Conservation (phyloP, 306 rosid species). For the Phaseolus lunatus region DNA sequence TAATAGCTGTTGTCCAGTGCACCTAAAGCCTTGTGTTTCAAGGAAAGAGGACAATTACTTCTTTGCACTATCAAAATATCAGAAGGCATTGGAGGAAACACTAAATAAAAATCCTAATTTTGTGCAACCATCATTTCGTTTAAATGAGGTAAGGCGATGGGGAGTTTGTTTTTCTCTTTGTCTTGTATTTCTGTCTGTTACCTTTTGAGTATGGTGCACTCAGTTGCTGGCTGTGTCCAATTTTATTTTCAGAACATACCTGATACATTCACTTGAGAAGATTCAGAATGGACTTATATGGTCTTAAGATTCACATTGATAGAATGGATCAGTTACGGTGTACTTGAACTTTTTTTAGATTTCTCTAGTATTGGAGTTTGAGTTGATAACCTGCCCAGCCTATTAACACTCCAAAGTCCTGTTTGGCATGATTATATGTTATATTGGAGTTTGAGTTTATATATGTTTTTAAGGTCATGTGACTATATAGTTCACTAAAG, state of each 20-base stretch:
- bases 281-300: conserved; percentile 26
- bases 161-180: conserved; percentile 32
- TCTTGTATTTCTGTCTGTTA: conserved; percentile 6
- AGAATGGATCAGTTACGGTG: conserved; percentile 1
- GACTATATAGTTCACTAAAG: not conserved
- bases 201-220: conserved; percentile 6
- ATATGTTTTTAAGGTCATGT: not conserved
- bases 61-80: conserved; percentile 88
- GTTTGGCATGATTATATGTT: not conserved
- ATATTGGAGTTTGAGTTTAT: no score
- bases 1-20: conserved; percentile 82
- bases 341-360: conserved; percentile 3
- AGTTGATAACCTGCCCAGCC: conserved; percentile 26
- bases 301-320: conserved; percentile 17
- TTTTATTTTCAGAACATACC: conserved; percentile 29
- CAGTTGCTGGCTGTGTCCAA: conserved; percentile 19
- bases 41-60: conserved; percentile 95
- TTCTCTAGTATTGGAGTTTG: not conserved
- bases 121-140: conserved; percentile 87
- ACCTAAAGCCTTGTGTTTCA: conserved; percentile 89
- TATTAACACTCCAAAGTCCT: not conserved
- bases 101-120: conserved; percentile 72
- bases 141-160: conserved; percentile 72
- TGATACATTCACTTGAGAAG: conserved; percentile 23
- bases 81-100: conserved; percentile 73